A percentile compares a stretch with the other conserved stretches of the same genome.
Evolutionary conservation across 164 flowering plant species (phyloP).

Genomic region (Liriodendron chinense): DNA sequence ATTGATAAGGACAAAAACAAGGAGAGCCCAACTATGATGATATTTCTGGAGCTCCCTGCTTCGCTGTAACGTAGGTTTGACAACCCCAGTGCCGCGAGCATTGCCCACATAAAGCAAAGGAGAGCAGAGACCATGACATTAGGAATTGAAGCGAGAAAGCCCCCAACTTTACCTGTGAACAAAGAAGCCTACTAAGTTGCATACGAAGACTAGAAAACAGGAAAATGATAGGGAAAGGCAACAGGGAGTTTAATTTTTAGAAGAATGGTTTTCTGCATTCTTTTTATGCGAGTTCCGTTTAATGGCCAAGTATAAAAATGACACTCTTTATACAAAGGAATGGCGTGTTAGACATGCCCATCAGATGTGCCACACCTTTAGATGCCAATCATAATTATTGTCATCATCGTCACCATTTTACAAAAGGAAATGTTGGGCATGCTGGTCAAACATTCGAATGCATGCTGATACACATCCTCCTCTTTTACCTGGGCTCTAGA

Average conservation of each 20-base stretch:
- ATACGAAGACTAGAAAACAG: not conserved
- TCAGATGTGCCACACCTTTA: too few species aligned
- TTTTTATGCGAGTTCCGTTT: not conserved
- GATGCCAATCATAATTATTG: too few species aligned
- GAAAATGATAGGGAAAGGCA: not conserved
- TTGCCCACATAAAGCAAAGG: constrained; percentile 96
- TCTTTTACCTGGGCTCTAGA: too few species aligned
- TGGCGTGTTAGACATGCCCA: too few species aligned
- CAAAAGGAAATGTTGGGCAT: too few species aligned
- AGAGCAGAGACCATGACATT: constrained; percentile 92
- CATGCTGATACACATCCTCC: too few species aligned
- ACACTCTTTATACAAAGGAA: too few species aligned
- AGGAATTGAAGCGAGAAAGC: constrained; percentile 93
- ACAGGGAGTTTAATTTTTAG: too few species aligned
- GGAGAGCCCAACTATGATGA: constrained; percentile 89
- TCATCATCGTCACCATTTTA: too few species aligned
- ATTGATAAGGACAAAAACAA: constrained; percentile 81
- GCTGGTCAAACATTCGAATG: too few species aligned
- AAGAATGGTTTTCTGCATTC: not conserved
- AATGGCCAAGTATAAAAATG: too few species aligned
- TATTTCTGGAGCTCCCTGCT: constrained; percentile 97
- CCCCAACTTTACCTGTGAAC: constrained; percentile 91
- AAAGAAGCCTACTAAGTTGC: not conserved
- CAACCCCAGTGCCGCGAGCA: constrained; percentile 93
- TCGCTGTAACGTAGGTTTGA: constrained; percentile 95